Percentiles rank a stretch among this genome's conserved stretches.
Conservation (phyloP, 164 flowering plant genomes). For the Piper betle region DNA sequence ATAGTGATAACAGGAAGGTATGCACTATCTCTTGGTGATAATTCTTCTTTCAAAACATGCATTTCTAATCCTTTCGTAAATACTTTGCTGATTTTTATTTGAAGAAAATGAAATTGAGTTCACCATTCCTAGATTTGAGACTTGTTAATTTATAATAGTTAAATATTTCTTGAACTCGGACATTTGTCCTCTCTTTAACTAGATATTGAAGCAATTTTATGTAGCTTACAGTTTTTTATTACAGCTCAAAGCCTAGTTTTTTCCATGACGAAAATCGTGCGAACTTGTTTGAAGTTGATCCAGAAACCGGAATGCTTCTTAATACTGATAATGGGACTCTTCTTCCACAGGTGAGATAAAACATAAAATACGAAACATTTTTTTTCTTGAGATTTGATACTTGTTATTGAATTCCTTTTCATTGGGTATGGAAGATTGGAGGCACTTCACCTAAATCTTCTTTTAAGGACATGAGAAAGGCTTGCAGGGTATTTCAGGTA, state of each 20-base stretch:
- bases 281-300: constrained; percentile 82
- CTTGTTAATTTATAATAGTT: background rate
- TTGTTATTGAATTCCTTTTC: constrained; percentile 2
- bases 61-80: background rate
- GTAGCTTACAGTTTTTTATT: background rate
- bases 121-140: background rate
- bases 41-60: no score
- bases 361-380: background rate
- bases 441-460: constrained; percentile 25
- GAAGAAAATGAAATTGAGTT: no score
- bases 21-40: background rate
- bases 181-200: background rate
- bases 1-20: constrained; percentile 98
- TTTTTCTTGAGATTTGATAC: constrained; percentile 1
- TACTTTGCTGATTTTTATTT: background rate
- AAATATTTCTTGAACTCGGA: no score
- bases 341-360: constrained; percentile 53
- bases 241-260: constrained; percentile 86
- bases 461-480: constrained; percentile 21
- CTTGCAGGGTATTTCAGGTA: constrained; percentile 80
- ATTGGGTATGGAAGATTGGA: constrained; percentile 41
- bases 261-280: constrained; percentile 83
- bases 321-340: constrained; percentile 92
- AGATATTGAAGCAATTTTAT: background rate
- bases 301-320: constrained; percentile 75